phyloP scores from a whole-genome alignment of 129 eudicot species.

The Artemisia annua region DNA sequence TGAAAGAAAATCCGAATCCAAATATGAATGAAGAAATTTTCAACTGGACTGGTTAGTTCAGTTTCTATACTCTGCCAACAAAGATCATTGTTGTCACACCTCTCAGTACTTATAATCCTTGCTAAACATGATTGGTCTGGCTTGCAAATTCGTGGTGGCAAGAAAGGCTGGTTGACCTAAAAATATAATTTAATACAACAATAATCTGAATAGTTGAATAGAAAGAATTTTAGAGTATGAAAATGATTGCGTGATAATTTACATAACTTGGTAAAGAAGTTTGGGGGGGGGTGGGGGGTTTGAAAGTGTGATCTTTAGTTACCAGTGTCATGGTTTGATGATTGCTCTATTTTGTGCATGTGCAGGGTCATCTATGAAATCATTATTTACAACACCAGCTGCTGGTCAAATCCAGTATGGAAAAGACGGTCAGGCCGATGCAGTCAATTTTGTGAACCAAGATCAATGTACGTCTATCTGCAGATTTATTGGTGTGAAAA shows the following conservation, averaged over 20 bases:
- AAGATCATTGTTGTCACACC: not conserved
- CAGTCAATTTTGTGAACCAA: not conserved
- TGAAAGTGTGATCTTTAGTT: too few relatives aligned
- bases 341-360: not conserved
- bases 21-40: not conserved
- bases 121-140: too few relatives aligned
- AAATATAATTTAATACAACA: too few relatives aligned
- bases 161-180: too few relatives aligned
- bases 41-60: conserved; percentile 40
- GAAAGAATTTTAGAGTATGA: too few relatives aligned
- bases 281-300: too few relatives aligned
- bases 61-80: not conserved
- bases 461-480: too few relatives aligned
- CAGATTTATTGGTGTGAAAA: too few relatives aligned
- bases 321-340: not conserved
- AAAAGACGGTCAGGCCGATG: not conserved
- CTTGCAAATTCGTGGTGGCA: too few relatives aligned
- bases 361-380: conserved; percentile 15
- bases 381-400: conserved; percentile 4
- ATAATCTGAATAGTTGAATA: too few relatives aligned
- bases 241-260: too few relatives aligned
- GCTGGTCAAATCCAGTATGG: conserved; percentile 1
- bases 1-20: conserved; percentile 8
- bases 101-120: not conserved
- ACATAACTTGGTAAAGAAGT: too few relatives aligned